These are phyloP conservation scores for Corchorus capsularis DNA, from an alignment of 345 rosid species.

Conservation along the genomic window DNA sequence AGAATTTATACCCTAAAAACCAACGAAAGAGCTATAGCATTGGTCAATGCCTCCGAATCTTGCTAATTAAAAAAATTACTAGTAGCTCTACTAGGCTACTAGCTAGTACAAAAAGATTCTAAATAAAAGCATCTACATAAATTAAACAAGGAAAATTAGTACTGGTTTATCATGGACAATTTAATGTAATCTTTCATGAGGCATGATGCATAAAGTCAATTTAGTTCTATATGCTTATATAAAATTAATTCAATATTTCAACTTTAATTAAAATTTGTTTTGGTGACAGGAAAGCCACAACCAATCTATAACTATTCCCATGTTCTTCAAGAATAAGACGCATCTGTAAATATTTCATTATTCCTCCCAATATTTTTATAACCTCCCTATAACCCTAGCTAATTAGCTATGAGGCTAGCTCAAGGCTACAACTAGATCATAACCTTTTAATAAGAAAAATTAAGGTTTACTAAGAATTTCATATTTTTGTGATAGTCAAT, in stretches of 20 bases:
- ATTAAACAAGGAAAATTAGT: neutral
- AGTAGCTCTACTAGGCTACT: neutral
- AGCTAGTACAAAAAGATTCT: constrained; percentile 10
- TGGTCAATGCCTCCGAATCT: neutral
- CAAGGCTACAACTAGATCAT: constrained; percentile 1
- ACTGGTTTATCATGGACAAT: neutral
- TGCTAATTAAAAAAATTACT: neutral
- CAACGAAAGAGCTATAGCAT: neutral
- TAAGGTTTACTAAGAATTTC: neutral
- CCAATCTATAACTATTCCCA: neutral
- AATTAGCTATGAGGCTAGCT: neutral
- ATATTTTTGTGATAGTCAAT: too few relatives aligned
- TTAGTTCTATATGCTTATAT: too few relatives aligned
- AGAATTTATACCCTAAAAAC: constrained; percentile 10
- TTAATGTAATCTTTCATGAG: neutral
- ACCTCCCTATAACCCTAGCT: constrained; percentile 7
- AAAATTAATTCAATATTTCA: neutral
- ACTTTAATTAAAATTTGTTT: neutral
- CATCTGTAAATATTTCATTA: neutral
- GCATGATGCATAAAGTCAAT: constrained; percentile 14
- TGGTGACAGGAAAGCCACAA: neutral
- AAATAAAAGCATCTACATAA: neutral
- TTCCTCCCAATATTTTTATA: neutral
- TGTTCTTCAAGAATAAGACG: constrained; percentile 6
- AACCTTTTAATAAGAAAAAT: neutral